These are phyloP conservation scores for Microcyclosporella mali DNA, from an alignment of 2,329 filamentous ascomycete genomes.

Conservation along the genomic window DNA sequence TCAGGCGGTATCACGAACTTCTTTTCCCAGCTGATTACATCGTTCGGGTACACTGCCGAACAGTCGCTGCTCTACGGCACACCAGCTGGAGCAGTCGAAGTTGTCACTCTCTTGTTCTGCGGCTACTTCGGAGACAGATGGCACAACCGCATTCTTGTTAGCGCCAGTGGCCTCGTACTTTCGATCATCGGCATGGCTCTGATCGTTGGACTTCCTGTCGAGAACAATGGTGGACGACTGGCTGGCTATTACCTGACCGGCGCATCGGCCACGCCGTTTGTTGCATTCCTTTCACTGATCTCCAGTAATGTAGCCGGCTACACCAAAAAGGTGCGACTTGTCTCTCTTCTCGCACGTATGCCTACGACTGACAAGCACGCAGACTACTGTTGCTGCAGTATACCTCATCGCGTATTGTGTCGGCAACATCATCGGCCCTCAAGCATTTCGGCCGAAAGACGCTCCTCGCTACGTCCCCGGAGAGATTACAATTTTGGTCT, in stretches of 20 bases:
- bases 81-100: constrained; percentile 60
- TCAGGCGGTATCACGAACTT: constrained; percentile 53
- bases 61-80: constrained; percentile 60
- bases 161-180: constrained; percentile 46
- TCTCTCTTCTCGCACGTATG: too few relatives aligned
- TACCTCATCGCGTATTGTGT: constrained; percentile 48
- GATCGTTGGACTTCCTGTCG: constrained; percentile 56
- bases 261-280: constrained; percentile 56
- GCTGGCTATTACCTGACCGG: constrained; percentile 63
- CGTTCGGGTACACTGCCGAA: constrained; percentile 59
- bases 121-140: constrained; percentile 53
- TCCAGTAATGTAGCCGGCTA: constrained; percentile 55
- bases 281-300: constrained; percentile 58
- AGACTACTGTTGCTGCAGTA: constrained; percentile 50
- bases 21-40: constrained; percentile 54
- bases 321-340: constrained; percentile 45
- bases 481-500: constrained; percentile 58
- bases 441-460: constrained; percentile 52
- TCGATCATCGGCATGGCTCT: constrained; percentile 57
- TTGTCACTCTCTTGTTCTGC: constrained; percentile 51
- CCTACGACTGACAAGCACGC: too few relatives aligned
- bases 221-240: constrained; percentile 50
- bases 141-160: constrained; percentile 53
- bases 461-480: constrained; percentile 57
- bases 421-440: constrained; percentile 42